Percentiles rank a stretch among this genome's conserved stretches.
These are phyloP conservation scores for Cyberlindnera xishuangbannaensis DNA, from an alignment of 805 yeast species.

Conservation along the genomic window DNA sequence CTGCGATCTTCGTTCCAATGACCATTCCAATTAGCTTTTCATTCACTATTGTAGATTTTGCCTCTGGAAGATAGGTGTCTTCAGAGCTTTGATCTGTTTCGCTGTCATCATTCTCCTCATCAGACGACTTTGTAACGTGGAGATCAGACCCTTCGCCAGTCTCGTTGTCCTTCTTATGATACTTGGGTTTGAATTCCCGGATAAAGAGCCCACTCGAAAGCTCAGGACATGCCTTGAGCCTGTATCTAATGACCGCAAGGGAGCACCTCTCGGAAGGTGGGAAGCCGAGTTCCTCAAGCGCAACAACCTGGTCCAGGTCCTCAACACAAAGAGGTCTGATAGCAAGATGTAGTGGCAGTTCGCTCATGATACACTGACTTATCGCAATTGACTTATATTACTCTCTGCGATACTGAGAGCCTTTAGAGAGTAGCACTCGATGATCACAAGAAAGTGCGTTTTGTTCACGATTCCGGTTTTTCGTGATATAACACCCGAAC, in stretches of 20 bases:
- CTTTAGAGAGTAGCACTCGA: not conserved
- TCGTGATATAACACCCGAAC: slow-evolving; percentile 4
- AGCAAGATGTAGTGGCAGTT: slow-evolving; percentile 53
- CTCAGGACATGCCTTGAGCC: slow-evolving; percentile 83
- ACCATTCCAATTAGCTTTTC: slow-evolving; percentile 78
- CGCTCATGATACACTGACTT: slow-evolving; percentile 17
- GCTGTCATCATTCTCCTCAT: slow-evolving; percentile 7
- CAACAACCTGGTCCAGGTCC: slow-evolving; percentile 58
- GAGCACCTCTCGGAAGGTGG: slow-evolving; percentile 65
- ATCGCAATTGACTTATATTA: too few species aligned
- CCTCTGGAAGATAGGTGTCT: slow-evolving; percentile 25
- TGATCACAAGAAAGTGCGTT: not conserved
- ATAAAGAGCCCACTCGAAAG: slow-evolving; percentile 83
- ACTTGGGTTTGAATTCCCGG: slow-evolving; percentile 44
- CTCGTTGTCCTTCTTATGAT: slow-evolving; percentile 11
- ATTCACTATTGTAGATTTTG: slow-evolving; percentile 35
- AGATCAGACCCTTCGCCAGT: slow-evolving; percentile 19
- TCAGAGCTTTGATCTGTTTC: slow-evolving; percentile 24
- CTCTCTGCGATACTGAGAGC: too few species aligned
- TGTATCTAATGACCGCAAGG: slow-evolving; percentile 55
- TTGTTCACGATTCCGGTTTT: not conserved
- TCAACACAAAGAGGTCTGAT: slow-evolving; percentile 75
- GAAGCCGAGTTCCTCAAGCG: slow-evolving; percentile 65
- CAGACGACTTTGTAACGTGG: slow-evolving; percentile 8
- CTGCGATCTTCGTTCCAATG: slow-evolving; percentile 64